Evolutionary conservation across 2,329 filamentous ascomycete genomes (phyloP), one percentile per base, ranked within the genome.

Genomic region (Amesomyces nigricolor): DNA sequence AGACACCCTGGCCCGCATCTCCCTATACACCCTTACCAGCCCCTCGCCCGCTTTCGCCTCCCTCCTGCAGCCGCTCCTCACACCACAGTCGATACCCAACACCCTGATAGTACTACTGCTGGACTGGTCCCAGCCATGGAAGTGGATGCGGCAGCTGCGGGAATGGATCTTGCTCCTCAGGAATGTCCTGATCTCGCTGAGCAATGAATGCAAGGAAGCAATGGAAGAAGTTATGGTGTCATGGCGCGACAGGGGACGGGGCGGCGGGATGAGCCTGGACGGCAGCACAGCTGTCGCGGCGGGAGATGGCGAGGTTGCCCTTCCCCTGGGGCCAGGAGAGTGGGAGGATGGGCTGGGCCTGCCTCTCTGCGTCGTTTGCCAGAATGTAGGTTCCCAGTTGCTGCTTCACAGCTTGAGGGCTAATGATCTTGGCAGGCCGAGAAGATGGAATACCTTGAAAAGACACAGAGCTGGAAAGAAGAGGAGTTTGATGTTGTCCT

Each of bases 401-500:
- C 5, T 10, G 10, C 6, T 2, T 4, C 2, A 5, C 17, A 10
- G 5, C 14, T 22, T 29, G 57, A 35, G 55, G 19, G 45, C 64
- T 70, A 64, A 66, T 66, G 37, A 17, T 30, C n/a, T 56, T 11
- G 50, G 7, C 62, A 90, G 86, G 82, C 90, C 13, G 89, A 95
- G 71, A 91, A 89, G 70, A 95, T 97, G 70, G 91, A 97, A 67
- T 81, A 83, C 39, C 72, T 99, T 56, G 94, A 97, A 72, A 90
- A 89, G 69, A 91, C 90, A 49, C 85, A 91, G 57, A 85, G 87
- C 13, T 99, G 92, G 91, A 92, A 91, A 71, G 94, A 99, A 71
- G 90, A 95, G 62, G 88, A 95, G 64, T 99, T 99, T 66, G 94
- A 99, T 70, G 91, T 94, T 62, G 89, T 99, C 43, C 79, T 96